Evolutionary conservation across 495 filamentous ascomycete genomes (phyloP).

Genomic region (Chaetomidium leptoderma): DNA sequence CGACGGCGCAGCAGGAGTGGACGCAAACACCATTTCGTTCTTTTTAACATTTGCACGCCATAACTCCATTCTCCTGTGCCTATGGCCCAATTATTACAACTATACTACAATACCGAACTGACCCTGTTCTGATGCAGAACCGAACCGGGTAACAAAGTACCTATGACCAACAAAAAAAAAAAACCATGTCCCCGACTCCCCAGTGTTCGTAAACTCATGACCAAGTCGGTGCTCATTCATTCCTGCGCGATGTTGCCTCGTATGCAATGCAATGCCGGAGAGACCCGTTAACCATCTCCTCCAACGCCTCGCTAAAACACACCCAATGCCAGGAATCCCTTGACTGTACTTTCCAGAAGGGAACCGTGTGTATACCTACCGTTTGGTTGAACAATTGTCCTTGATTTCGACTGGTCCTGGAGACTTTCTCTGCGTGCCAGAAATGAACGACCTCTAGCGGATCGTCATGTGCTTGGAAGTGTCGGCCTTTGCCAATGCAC

Average conservation of each 20-base stretch:
- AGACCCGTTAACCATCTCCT: slow-evolving; percentile 19
- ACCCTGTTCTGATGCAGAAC: slow-evolving; percentile 14
- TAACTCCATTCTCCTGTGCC: slow-evolving; percentile 5
- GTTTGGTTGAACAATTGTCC: slow-evolving; percentile 30
- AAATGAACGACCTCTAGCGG: slow-evolving; percentile 51
- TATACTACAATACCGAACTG: slow-evolving; percentile 19
- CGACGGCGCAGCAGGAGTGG: too few species aligned
- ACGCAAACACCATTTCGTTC: too few species aligned
- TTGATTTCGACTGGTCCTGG: background rate
- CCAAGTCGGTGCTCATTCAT: slow-evolving; percentile 25
- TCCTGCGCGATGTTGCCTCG: slow-evolving; percentile 19
- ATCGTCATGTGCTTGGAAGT: slow-evolving; percentile 97
- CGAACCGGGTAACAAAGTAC: background rate
- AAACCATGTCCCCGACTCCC: slow-evolving; percentile 5
- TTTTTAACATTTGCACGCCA: background rate
- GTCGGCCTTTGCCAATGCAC: slow-evolving; percentile 52
- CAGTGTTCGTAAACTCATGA: slow-evolving; percentile 21
- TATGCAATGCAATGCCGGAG: slow-evolving; percentile 15
- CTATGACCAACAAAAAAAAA: background rate
- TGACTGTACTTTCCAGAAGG: slow-evolving; percentile 27
- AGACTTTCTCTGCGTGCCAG: background rate
- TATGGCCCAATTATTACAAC: slow-evolving; percentile 16
- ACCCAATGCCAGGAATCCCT: slow-evolving; percentile 33
- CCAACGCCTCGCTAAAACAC: slow-evolving; percentile 46
- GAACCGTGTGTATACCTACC: slow-evolving; percentile 44